phyloP scores from a whole-genome alignment of 495 filamentous ascomycete genomes.

The Pyrenula aspistea region DNA sequence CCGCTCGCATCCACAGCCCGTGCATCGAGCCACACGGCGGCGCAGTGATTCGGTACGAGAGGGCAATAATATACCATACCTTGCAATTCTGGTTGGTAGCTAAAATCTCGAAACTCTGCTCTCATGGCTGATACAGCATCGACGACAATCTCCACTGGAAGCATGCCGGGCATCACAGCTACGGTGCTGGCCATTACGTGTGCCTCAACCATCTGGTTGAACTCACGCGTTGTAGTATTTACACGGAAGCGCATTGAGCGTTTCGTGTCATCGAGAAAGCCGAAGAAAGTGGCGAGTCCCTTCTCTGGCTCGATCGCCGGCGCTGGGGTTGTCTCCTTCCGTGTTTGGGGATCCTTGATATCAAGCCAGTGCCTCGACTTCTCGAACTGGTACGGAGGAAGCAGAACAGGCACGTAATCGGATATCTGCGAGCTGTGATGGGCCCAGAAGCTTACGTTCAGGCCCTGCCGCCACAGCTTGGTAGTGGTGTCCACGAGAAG shows the following conservation, averaged over 20 bases:
- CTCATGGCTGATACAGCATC: neutral
- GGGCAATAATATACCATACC: neutral
- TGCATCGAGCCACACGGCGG: neutral
- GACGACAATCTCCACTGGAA: neutral
- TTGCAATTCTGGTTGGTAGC: neutral
- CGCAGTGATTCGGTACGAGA: neutral
- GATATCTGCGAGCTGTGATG: slow-evolving; percentile 25
- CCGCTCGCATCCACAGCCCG: neutral
- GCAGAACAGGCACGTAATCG: slow-evolving; percentile 20
- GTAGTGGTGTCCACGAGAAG: slow-evolving; percentile 28
- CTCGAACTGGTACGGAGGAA: slow-evolving; percentile 46
- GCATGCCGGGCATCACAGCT: slow-evolving; percentile 1
- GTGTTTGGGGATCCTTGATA: slow-evolving; percentile 6
- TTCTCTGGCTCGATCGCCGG: neutral
- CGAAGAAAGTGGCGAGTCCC: neutral
- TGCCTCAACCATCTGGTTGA: neutral
- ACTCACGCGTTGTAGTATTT: neutral
- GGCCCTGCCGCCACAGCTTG: slow-evolving; percentile 33
- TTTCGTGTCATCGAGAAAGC: neutral
- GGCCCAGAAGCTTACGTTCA: slow-evolving; percentile 32
- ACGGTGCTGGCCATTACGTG: neutral
- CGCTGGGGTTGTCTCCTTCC: neutral
- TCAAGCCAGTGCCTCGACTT: slow-evolving; percentile 29
- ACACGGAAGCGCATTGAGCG: neutral
- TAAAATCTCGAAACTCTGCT: neutral